A percentile compares a stretch with the other conserved stretches of the same genome.
phyloP scores from a whole-genome alignment of 1,284 basidiomycete species.

The Lentinula novae-zelandiae region DNA sequence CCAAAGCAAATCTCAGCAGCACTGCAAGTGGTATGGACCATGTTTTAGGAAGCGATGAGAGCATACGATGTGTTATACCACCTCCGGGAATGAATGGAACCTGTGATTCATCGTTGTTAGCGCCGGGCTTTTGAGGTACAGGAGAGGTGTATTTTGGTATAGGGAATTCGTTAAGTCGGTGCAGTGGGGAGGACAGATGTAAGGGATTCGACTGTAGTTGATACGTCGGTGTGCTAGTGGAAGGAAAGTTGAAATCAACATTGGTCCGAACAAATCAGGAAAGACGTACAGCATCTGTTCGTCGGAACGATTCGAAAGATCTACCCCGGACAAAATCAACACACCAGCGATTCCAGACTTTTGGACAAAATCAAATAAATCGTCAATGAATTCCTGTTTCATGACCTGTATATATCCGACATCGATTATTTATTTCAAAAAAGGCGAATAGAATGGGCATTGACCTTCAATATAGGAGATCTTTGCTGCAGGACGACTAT shows the following conservation, averaged over 20 bases:
- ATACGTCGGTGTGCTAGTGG: conserved; percentile 54
- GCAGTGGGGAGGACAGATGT: conserved; percentile 34
- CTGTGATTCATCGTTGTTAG: conserved; percentile 24
- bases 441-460: conserved; percentile 8
- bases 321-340: conserved; percentile 71
- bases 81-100: conserved; percentile 72
- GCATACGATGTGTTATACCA: conserved; percentile 64
- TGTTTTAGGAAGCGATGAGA: conserved; percentile 48
- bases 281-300: conserved; percentile 67
- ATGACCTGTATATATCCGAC: conserved; percentile 39
- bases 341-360: conserved; percentile 44
- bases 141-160: conserved; percentile 51
- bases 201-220: conserved; percentile 43
- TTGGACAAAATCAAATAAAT: conserved; percentile 53
- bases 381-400: conserved; percentile 64
- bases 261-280: not conserved
- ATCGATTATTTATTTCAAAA: not conserved
- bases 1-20: conserved; percentile 65
- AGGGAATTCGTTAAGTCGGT: conserved; percentile 36
- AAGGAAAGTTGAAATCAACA: conserved; percentile 11
- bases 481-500: conserved; percentile 70
- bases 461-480: conserved; percentile 71
- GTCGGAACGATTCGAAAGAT: conserved; percentile 69
- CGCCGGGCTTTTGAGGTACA: conserved; percentile 29
- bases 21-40: conserved; percentile 57